These are phyloP conservation scores for Stenogyne calaminthoides DNA, from an alignment of 305 asterid genomes.

Conservation along the genomic window DNA sequence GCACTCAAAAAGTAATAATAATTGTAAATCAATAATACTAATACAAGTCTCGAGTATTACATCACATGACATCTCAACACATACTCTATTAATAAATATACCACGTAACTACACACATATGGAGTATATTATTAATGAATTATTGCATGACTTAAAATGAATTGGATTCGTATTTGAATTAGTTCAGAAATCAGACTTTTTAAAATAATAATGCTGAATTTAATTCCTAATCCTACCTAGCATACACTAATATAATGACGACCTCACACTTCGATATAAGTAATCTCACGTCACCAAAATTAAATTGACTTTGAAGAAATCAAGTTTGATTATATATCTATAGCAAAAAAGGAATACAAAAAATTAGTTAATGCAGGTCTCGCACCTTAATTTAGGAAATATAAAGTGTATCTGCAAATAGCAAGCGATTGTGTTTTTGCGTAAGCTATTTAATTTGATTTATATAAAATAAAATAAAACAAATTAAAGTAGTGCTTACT, in stretches of 20 bases:
- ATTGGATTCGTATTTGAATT: neutral
- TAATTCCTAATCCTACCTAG: neutral
- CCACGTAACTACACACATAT: too few relatives aligned
- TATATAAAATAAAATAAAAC: too few relatives aligned
- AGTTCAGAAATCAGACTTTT: neutral
- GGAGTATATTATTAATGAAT: too few relatives aligned
- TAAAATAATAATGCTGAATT: neutral
- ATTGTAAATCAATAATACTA: too few relatives aligned
- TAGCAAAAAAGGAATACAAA: neutral
- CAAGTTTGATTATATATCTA: neutral
- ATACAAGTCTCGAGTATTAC: too few relatives aligned
- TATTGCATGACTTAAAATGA: neutral
- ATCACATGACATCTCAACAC: neutral
- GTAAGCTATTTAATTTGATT: too few relatives aligned
- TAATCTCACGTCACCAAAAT: neutral
- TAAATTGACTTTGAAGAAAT: neutral
- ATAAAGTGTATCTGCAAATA: too few relatives aligned
- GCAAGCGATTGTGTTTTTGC: too few relatives aligned
- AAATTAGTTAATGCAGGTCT: neutral
- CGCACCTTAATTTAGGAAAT: neutral
- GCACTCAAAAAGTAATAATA: too few relatives aligned
- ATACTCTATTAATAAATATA: neutral
- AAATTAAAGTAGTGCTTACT: too few relatives aligned
- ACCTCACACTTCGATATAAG: neutral
- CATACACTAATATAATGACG: neutral